Evolutionary conservation across 2,329 filamentous ascomycete species (phyloP), one percentile per base, ranked within the genome.

Genomic region (Monosporascus sp.): DNA sequence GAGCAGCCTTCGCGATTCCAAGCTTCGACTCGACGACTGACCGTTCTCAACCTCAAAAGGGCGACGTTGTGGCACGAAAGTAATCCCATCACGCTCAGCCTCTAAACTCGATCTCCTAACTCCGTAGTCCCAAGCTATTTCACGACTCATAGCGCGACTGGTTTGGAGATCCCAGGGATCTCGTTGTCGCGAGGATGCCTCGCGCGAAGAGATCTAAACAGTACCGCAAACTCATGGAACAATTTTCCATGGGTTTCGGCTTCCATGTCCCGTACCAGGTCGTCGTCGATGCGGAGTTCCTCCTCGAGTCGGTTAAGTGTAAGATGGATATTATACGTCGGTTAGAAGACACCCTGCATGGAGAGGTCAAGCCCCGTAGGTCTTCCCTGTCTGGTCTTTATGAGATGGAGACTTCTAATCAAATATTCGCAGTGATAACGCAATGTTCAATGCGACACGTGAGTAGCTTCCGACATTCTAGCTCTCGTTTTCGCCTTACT

Each of bases 211-310:
- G 83, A 65, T 84, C 84, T 51, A 89, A 89, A 72, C 85, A 87
- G 64, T 91, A 90, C 70, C 83, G 86, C 67, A 97, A 97, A 84
- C 84, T 97, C 65, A 95, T 99, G 86, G 87, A 90, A 72, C 87
- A 93, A 68, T 96, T 92, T 80, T 84, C 86, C 67, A 81, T 93
- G 70, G 85, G 84, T 55, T 97, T 96, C 68, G 87, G 88, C 55
- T 97, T 97, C 71, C 89, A 92, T 62, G 89, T 94, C 73, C 91
- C 94, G 11, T 97, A 97, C 74, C 94, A 97, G 74, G 87, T 96
- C 49, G 76, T 96, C 44, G 85, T 97, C 56, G 92, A 96, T 67
- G 89, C 90, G 54, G 84, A 91, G 59, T 89, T 97, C 63, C 81
- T 97, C 49, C 80, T 83, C 65, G 90, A 95, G 68, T 85, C 91